A percentile compares a stretch with the other conserved stretches of the same genome.
Conservation (phyloP, 2,329 filamentous ascomycete species). For the Tolypocladium pustulatum region DNA sequence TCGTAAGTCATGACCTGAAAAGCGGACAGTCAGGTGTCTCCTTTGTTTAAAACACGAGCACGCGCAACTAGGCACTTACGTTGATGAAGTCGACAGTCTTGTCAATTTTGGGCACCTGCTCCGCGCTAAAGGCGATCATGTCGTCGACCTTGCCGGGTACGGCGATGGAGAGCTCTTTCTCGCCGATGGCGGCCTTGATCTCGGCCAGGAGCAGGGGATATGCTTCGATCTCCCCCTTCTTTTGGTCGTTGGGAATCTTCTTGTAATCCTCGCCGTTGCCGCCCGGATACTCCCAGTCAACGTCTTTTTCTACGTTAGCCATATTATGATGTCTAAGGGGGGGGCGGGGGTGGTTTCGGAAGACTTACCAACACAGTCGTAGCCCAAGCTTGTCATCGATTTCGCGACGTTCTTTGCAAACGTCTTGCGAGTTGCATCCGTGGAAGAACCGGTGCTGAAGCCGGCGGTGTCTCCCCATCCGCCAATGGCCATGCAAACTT, state of each 20-base stretch:
- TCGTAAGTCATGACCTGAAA: constrained; percentile 57
- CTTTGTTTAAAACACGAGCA: neutral
- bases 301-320: constrained; percentile 27
- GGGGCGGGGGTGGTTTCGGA: too few relatives aligned
- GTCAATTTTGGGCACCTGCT: constrained; percentile 48
- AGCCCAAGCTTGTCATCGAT: constrained; percentile 42
- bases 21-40: neutral
- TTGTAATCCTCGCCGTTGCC: constrained; percentile 65
- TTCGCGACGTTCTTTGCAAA: constrained; percentile 49
- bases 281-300: constrained; percentile 56
- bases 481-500: constrained; percentile 54
- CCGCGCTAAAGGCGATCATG: constrained; percentile 55
- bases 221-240: constrained; percentile 47
- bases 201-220: constrained; percentile 51
- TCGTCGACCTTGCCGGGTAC: constrained; percentile 52
- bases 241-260: constrained; percentile 44
- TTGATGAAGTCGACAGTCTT: constrained; percentile 55
- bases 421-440: constrained; percentile 30
- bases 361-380: constrained; percentile 47
- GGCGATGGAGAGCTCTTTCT: constrained; percentile 55
- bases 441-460: constrained; percentile 39
- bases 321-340: neutral
- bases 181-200: constrained; percentile 46
- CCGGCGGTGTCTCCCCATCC: constrained; percentile 54
- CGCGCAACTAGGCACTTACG: constrained; percentile 9